Base-by-base conservation (phyloP, 495 filamentous ascomycete genomes). In the Trichoderma virens region DNA sequence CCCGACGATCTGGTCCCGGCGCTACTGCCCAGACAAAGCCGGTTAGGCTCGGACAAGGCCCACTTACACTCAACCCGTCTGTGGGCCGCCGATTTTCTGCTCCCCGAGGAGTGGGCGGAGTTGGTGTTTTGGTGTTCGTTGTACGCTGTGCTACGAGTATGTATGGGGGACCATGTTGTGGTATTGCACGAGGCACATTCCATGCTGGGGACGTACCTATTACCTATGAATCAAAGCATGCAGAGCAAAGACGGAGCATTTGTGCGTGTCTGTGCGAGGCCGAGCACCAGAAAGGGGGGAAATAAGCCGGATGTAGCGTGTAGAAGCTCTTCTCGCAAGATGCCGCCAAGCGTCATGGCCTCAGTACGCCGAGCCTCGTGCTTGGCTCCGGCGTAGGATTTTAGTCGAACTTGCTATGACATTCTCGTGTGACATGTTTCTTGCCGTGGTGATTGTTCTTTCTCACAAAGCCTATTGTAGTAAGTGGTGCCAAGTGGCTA, bases 1-100 rank as follows among this genome's bases (percentile, higher is more conserved):
- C 51, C 51, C 51, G 51, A 56, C 51, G 51, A 56, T 56, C 51
- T 56, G 51, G 51, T 56, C 51, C 45, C 51, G 51, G 51, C 51
- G 51, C 51, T 30, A 28, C 23, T 56, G 51, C 51, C 20, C 16
- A 27, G 23, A 56, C 51, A 14, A 30, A 56, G 27, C 51, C 30
- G 51, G 51, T 56, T 56, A 56, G 51, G 23, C 25, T 30, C 27
- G 51, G 25, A 8, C 25, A 56, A 11, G 51, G 51, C 51, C 51
- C 51, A 56, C 51, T 28, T 13, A n/a, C 51, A 23, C 11, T 56
- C 23, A 30, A 56, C 51, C 51, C 51, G 51, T 28, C 27, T 16
- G 51, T 27, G 51, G 51, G 25, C 20, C 51, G 51, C 51, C 51
- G 25, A 30, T 28, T 56, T 5, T 56, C 51, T 47, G 3, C 43